Percentiles rank a stretch among this genome's conserved stretches.
Evolutionary conservation across 768 basidiomycete species (phyloP).

Genomic region (Leccinum longicurvipes): DNA sequence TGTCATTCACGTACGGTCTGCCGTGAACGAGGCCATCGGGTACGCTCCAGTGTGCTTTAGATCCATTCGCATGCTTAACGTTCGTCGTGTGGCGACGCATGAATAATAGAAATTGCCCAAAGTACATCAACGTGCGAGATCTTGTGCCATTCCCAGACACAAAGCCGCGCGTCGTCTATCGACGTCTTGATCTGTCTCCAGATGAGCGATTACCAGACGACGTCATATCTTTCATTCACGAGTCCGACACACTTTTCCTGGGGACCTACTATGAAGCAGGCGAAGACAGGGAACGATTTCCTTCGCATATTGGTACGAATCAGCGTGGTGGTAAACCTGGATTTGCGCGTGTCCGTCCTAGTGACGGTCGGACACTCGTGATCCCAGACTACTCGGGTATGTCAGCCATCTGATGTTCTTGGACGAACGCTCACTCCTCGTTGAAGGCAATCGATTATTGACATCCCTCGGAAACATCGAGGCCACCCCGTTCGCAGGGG

Average conservation of each 20-base stretch:
- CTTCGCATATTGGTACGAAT: conserved; percentile 66
- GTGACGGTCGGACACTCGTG: conserved; percentile 52
- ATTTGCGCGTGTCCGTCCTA: conserved; percentile 54
- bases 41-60: conserved; percentile 29
- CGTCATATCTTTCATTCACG: conserved; percentile 45
- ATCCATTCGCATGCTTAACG: not conserved
- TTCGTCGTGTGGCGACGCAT: not conserved
- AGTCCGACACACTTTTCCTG: conserved; percentile 55
- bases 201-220: conserved; percentile 47
- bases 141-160: conserved; percentile 42
- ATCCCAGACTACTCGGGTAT: conserved; percentile 61
- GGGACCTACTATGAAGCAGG: conserved; percentile 49
- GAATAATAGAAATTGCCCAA: conserved; percentile 58
- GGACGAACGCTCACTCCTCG: not conserved
- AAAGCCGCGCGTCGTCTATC: conserved; percentile 37
- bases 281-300: conserved; percentile 36
- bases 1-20: conserved; percentile 33
- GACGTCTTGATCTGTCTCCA: conserved; percentile 31
- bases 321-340: conserved; percentile 62
- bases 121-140: conserved; percentile 61
- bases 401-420: not conserved
- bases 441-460: conserved; percentile 56
- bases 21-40: conserved; percentile 60
- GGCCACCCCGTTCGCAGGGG: conserved; percentile 51
- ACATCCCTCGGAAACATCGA: conserved; percentile 65